Percentiles rank a stretch among this genome's conserved stretches.
Evolutionary conservation across 2,329 filamentous ascomycete species (phyloP).

Genomic region (Epichloe brachyelytri): DNA sequence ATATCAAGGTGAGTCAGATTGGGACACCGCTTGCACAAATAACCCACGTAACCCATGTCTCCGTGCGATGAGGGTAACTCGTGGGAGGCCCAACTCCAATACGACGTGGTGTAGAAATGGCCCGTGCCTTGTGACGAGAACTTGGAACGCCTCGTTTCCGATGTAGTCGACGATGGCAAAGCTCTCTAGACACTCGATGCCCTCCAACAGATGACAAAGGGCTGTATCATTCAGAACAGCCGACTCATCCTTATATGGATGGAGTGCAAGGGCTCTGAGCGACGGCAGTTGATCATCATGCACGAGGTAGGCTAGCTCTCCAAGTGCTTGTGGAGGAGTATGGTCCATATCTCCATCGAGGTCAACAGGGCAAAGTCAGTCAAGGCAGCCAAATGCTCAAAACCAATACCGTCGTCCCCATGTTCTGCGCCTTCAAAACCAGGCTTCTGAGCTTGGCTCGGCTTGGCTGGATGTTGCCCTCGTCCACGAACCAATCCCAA

Average conservation of each 20-base stretch:
- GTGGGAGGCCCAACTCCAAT: neutral
- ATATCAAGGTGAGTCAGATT: too few relatives aligned
- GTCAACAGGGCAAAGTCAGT: neutral
- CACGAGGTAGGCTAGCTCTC: neutral
- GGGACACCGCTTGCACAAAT: too few relatives aligned
- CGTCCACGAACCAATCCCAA: neutral
- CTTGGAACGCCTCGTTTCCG: neutral
- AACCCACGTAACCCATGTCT: too few relatives aligned
- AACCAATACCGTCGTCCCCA: neutral
- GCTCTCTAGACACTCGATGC: neutral
- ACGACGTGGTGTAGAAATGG: neutral
- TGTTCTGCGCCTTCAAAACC: neutral
- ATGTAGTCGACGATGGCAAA: neutral
- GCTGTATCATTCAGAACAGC: neutral
- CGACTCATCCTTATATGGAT: neutral
- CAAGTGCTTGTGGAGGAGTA: neutral
- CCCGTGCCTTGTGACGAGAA: neutral
- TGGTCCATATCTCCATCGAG: neutral
- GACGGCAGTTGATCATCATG: neutral
- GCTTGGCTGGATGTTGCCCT: neutral
- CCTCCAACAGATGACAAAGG: neutral
- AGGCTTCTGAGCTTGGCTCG: neutral
- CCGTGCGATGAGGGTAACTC: too few relatives aligned
- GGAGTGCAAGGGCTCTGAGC: neutral
- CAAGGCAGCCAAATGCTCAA: neutral